Conservation (phyloP, 768 basidiomycete genomes). For the Mycena crocata region DNA sequence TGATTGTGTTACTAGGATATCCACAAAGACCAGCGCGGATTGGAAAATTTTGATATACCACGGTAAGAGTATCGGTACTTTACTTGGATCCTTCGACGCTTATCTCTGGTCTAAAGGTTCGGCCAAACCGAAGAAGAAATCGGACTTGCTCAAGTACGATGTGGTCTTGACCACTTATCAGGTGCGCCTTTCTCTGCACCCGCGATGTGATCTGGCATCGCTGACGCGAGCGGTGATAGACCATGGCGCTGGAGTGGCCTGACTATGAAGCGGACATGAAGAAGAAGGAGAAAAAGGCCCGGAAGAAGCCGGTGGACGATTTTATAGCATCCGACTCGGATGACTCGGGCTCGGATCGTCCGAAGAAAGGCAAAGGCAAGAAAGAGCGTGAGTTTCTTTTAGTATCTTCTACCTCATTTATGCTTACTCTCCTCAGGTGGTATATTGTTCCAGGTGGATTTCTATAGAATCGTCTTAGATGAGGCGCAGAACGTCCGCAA, state of each 20-base stretch:
- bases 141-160: constrained; percentile 67
- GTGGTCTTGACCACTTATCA: constrained; percentile 70
- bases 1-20: constrained; percentile 43
- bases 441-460: constrained; percentile 63
- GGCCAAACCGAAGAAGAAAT: constrained; percentile 57
- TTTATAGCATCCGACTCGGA: constrained; percentile 54
- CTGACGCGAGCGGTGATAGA: constrained; percentile 45
- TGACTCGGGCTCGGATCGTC: constrained; percentile 38
- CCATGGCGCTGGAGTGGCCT: constrained; percentile 69
- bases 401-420: background rate
- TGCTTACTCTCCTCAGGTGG: constrained; percentile 47
- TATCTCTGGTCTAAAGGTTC: constrained; percentile 48
- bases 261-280: constrained; percentile 61
- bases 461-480: constrained; percentile 65
- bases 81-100: background rate
- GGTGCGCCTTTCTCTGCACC: constrained; percentile 39
- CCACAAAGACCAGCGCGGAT: constrained; percentile 63
- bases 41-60: constrained; percentile 73
- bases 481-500: constrained; percentile 70
- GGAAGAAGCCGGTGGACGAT: constrained; percentile 40
- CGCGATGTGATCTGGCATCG: background rate
- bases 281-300: constrained; percentile 54
- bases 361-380: constrained; percentile 46
- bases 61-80: constrained; percentile 45
- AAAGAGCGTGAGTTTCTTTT: constrained; percentile 42